Conservation (phyloP, 1,284 basidiomycete species). For the Gomphus bonarii region DNA sequence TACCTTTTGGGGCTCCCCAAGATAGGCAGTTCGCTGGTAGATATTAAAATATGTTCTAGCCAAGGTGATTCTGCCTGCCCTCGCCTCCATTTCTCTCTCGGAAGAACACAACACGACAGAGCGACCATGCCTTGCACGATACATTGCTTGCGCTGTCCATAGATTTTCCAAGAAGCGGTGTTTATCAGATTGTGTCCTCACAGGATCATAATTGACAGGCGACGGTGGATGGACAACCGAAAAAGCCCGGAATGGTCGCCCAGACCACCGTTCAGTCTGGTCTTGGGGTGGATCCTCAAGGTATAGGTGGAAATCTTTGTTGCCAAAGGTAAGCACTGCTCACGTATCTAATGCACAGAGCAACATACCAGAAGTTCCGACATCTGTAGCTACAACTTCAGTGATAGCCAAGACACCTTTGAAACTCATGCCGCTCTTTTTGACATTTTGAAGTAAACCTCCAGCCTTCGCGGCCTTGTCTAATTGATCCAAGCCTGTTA, state of each 20-base stretch:
- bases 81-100: conserved; percentile 62
- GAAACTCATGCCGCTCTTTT: conserved; percentile 75
- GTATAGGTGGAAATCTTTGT: conserved; percentile 73
- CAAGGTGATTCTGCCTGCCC: conserved; percentile 45
- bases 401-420: conserved; percentile 81
- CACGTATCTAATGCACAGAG: conserved; percentile 6
- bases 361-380: conserved; percentile 68
- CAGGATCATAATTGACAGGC: conserved; percentile 51
- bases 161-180: conserved; percentile 78
- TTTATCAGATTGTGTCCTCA: conserved; percentile 55
- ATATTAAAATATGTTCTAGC: conserved; percentile 82
- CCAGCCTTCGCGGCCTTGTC: conserved; percentile 64
- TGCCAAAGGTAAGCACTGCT: conserved; percentile 6
- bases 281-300: conserved; percentile 74
- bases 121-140: conserved; percentile 55
- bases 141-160: conserved; percentile 76
- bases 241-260: conserved; percentile 69
- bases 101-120: conserved; percentile 60
- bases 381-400: conserved; percentile 76
- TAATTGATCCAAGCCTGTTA: conserved; percentile 82
- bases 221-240: conserved; percentile 64
- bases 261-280: conserved; percentile 74
- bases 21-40: conserved; percentile 68
- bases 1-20: conserved; percentile 70
- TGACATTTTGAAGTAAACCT: conserved; percentile 40